Percentiles rank a stretch among this genome's conserved stretches.
These are phyloP conservation scores for Penicillium paradoxum DNA, from an alignment of 495 filamentous ascomycete genomes.

Conservation along the genomic window DNA sequence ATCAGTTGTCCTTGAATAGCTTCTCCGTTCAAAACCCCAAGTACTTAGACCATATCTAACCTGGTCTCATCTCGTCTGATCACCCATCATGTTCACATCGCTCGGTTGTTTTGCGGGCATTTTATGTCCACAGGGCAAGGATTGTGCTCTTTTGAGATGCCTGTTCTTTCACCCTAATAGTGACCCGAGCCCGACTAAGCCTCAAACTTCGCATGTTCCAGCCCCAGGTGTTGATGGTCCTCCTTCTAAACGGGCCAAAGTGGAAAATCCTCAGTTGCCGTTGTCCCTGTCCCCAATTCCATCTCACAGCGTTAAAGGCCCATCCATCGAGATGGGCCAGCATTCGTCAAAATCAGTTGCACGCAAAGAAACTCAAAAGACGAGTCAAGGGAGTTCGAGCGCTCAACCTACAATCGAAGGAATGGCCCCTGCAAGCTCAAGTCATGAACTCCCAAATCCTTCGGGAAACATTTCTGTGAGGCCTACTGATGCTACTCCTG, in stretches of 20 bases:
- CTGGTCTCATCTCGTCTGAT: neutral
- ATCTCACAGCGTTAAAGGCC: neutral
- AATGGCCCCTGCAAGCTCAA: conserved; percentile 42
- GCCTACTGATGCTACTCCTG: neutral
- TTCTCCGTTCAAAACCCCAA: neutral
- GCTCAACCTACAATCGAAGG: conserved; percentile 22
- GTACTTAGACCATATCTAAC: neutral
- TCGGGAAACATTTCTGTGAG: conserved; percentile 22
- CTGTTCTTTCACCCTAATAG: conserved; percentile 50
- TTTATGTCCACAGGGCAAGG: conserved; percentile 56
- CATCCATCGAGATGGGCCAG: neutral
- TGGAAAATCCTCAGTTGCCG: neutral
- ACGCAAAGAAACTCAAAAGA: neutral
- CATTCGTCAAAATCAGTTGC: neutral
- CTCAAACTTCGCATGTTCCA: neutral
- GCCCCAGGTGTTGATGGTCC: neutral
- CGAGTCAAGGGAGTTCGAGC: neutral
- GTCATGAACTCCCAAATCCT: conserved; percentile 6
- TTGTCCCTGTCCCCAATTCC: neutral
- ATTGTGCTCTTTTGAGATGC: conserved; percentile 53
- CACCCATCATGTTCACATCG: conserved; percentile 58
- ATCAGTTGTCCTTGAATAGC: neutral
- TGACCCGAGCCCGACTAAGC: neutral
- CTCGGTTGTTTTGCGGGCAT: conserved; percentile 61
- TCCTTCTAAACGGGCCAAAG: neutral